Conservation (phyloP, 148 eudicot genomes). For the Rhododendron ferrugineum region DNA sequence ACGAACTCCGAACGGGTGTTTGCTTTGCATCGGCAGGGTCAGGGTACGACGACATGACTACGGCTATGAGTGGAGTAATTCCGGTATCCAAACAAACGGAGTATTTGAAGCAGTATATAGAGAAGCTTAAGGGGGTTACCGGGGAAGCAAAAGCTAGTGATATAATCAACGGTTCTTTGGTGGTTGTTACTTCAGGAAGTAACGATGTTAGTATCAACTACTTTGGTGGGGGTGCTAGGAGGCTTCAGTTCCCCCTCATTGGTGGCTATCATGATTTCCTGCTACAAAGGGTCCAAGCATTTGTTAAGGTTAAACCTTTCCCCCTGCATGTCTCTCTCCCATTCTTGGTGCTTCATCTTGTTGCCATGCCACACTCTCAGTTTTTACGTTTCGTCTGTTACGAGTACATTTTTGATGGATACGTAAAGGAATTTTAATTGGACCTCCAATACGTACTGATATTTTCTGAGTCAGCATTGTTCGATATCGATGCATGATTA, state of each 20-base stretch:
- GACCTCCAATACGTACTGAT: no score
- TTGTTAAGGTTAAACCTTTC: slow-evolving; percentile 23
- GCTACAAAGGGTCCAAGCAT: slow-evolving; percentile 22
- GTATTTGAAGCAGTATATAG: slow-evolving; percentile 26
- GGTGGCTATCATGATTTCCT: slow-evolving; percentile 34
- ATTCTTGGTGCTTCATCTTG: not conserved
- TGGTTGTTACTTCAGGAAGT: slow-evolving; percentile 28
- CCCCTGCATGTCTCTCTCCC: not conserved
- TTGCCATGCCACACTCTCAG: no score
- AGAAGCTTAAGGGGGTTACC: slow-evolving; percentile 20
- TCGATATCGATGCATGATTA: not conserved
- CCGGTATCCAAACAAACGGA: slow-evolving; percentile 33
- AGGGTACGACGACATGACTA: slow-evolving; percentile 38
- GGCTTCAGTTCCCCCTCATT: slow-evolving; percentile 16
- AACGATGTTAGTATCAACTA: slow-evolving; percentile 32
- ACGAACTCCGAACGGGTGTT: slow-evolving; percentile 36
- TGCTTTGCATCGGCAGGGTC: slow-evolving; percentile 50
- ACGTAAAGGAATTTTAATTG: no score
- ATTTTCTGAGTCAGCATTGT: no score
- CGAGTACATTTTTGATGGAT: no score
- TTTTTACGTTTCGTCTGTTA: no score
- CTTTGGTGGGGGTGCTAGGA: slow-evolving; percentile 25
- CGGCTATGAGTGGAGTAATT: slow-evolving; percentile 11
- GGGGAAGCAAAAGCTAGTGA: slow-evolving; percentile 22
- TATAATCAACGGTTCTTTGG: slow-evolving; percentile 16